Evolutionary conservation across 306 rosid genomes (phyloP).

Genomic region (Lathyrus sativus): DNA sequence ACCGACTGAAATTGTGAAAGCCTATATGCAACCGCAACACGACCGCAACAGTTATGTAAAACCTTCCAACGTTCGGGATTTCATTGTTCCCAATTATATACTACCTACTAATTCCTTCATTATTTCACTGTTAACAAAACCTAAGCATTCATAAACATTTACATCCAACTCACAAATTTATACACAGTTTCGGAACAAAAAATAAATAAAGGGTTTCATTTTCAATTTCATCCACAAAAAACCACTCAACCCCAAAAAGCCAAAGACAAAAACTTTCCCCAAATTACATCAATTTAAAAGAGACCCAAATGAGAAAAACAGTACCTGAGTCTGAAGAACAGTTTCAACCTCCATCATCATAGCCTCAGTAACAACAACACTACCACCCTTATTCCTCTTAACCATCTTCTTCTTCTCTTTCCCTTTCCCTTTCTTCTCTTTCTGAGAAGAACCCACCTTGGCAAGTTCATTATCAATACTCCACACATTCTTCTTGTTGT

Average conservation of each 20-base stretch:
- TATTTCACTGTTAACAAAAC: neutral
- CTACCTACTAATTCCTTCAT: neutral
- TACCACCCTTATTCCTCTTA: constrained; percentile 54
- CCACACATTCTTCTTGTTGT: constrained; percentile 83
- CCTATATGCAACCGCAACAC: too few relatives aligned
- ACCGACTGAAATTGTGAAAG: too few relatives aligned
- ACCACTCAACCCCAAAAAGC: constrained; percentile 12
- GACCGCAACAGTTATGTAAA: too few relatives aligned
- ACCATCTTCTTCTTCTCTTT: constrained; percentile 48
- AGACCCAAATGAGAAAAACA: constrained; percentile 23
- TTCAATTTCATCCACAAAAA: constrained; percentile 16
- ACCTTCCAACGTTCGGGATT: too few relatives aligned
- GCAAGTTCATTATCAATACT: constrained; percentile 77
- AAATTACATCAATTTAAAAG: constrained; percentile 7
- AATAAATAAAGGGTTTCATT: constrained; percentile 1
- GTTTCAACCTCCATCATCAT: constrained; percentile 84
- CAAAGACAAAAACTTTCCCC: constrained; percentile 32
- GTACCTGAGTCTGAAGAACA: constrained; percentile 90
- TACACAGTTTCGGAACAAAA: neutral
- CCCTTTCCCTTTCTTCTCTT: constrained; percentile 40
- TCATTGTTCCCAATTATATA: neutral
- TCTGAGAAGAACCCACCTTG: constrained; percentile 44
- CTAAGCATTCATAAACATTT: constrained; percentile 15
- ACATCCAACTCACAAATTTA: constrained; percentile 8
- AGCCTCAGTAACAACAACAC: constrained; percentile 67